A percentile compares a stretch with the other conserved stretches of the same genome.
phyloP scores from a whole-genome alignment of 257 asterid species.

The Solanum rostratum region DNA sequence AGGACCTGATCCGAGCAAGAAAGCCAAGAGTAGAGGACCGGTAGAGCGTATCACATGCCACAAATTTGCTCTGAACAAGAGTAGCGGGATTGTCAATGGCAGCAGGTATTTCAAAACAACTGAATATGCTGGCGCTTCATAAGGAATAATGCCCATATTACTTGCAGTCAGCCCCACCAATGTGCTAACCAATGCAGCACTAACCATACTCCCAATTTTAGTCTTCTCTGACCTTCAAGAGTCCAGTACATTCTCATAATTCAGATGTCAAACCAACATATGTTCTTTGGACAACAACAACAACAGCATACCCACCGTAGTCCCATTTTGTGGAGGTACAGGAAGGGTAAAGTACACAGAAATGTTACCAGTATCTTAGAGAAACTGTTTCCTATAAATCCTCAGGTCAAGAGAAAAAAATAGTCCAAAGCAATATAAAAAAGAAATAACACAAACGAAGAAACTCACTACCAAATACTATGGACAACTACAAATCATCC shows the following conservation, averaged over 20 bases:
- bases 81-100: slow-evolving; percentile 65
- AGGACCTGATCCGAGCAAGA: slow-evolving; percentile 72
- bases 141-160: slow-evolving; percentile 74
- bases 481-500: background rate
- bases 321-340: background rate
- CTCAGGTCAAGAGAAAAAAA: background rate
- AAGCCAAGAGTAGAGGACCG: slow-evolving; percentile 64
- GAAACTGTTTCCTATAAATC: background rate
- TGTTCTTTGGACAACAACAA: background rate
- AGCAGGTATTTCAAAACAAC: slow-evolving; percentile 53
- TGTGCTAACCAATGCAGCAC: slow-evolving; percentile 74
- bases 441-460: background rate
- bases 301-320: too few species aligned
- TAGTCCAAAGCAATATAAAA: background rate
- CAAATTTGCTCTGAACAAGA: slow-evolving; percentile 71
- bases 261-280: background rate
- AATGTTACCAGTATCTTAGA: background rate
- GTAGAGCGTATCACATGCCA: slow-evolving; percentile 41
- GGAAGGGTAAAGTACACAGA: background rate
- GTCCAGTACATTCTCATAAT: slow-evolving; percentile 3
- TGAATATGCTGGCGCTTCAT: slow-evolving; percentile 60
- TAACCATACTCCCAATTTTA: slow-evolving; percentile 70
- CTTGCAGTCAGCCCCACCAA: slow-evolving; percentile 69
- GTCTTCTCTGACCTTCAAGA: slow-evolving; percentile 78
- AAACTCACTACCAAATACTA: background rate